Conservation (phyloP, 352 stramenopile species). For the Phytophthora tentaculata region DNA sequence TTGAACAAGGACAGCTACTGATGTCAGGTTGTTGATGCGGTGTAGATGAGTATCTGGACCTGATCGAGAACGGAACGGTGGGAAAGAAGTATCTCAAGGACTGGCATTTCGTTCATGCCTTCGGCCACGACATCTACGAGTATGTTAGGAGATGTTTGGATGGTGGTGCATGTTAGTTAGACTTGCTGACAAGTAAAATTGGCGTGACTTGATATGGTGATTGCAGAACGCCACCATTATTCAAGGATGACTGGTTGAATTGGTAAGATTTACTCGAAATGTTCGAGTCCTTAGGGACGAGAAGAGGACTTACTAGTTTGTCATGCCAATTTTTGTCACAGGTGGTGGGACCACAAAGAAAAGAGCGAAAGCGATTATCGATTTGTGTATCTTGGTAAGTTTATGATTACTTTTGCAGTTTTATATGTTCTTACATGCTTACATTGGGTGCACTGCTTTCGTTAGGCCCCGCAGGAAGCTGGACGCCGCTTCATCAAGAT, state of each 20-base stretch:
- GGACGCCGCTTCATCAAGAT: conserved; percentile 95
- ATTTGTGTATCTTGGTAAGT: conserved; percentile 96
- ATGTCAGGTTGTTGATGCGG: neutral
- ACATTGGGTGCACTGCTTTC: conserved; percentile 3
- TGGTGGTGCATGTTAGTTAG: neutral
- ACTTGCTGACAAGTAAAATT: conserved; percentile 18
- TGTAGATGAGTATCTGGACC: conserved; percentile 68
- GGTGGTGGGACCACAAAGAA: conserved; percentile 82
- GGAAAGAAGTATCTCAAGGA: conserved; percentile 87
- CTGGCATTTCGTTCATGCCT: conserved; percentile 83
- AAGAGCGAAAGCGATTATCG: conserved; percentile 89
- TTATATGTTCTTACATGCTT: neutral
- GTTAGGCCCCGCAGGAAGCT: conserved; percentile 84
- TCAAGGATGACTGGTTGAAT: conserved; percentile 93
- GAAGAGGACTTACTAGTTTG: conserved; percentile 2
- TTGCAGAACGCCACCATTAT: conserved; percentile 84
- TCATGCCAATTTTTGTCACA: conserved; percentile 18
- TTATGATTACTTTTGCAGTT: neutral
- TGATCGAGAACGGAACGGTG: conserved; percentile 48
- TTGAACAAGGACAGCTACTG: neutral
- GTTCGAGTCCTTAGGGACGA: neutral
- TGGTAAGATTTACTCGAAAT: conserved; percentile 51
- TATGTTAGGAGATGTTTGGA: no score
- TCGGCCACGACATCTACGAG: conserved; percentile 64
- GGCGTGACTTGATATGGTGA: conserved; percentile 8